Percentiles rank a stretch among this genome's conserved stretches.
Evolutionary conservation across 2,329 filamentous ascomycete species (phyloP).

Genomic region (Colletotrichum sp.): DNA sequence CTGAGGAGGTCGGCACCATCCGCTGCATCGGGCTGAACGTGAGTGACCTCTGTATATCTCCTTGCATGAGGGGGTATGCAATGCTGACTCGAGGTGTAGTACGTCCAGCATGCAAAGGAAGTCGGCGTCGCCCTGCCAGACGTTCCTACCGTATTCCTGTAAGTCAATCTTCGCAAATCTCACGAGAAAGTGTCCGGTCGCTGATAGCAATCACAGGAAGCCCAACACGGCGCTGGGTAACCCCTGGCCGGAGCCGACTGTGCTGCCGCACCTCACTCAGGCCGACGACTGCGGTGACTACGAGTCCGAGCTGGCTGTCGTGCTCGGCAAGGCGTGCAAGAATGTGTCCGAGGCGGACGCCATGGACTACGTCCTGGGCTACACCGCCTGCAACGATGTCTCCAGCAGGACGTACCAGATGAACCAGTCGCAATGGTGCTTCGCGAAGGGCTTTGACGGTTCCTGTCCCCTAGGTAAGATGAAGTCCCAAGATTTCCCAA

Average conservation of each 20-base stretch:
- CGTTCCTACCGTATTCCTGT: constrained; percentile 62
- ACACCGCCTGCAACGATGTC: constrained; percentile 68
- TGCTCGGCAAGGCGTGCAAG: constrained; percentile 55
- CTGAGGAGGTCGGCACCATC: constrained; percentile 27
- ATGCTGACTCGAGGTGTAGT: constrained; percentile 26
- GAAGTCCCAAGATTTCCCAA: neutral
- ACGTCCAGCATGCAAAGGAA: constrained; percentile 47
- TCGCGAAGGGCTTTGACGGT: constrained; percentile 63
- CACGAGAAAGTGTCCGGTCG: neutral
- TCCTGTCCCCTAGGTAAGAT: constrained; percentile 49
- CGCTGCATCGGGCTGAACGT: constrained; percentile 64
- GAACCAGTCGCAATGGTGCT: constrained; percentile 60
- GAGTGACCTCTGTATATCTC: constrained; percentile 28
- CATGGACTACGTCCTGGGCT: constrained; percentile 66
- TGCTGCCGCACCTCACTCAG: constrained; percentile 55
- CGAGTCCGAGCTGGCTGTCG: constrained; percentile 63
- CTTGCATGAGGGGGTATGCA: neutral
- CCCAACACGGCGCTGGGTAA: constrained; percentile 58
- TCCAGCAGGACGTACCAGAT: constrained; percentile 63
- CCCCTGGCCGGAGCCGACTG: constrained; percentile 55
- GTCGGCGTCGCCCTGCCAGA: constrained; percentile 56
- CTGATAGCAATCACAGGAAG: constrained; percentile 39
- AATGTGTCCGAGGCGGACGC: constrained; percentile 63
- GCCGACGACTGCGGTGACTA: constrained; percentile 61
- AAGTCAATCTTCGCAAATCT: neutral